Evolutionary conservation across 371 early-diverging fungal genomes (phyloP).

Genomic region (Mucor plumbeus): DNA sequence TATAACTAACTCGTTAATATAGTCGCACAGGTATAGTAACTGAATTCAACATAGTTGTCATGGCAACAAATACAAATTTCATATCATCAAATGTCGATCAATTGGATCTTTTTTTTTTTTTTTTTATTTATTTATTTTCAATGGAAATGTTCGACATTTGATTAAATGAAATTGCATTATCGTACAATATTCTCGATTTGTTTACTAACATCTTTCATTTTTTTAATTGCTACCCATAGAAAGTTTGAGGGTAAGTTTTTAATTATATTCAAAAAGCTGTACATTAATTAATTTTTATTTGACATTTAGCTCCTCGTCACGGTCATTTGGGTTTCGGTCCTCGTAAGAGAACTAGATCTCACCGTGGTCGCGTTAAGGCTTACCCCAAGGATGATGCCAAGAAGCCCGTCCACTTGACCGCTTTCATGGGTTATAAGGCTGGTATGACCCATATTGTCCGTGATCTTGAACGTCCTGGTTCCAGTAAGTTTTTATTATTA

Average conservation of each 20-base stretch:
- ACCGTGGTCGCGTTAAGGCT: constrained; percentile 97
- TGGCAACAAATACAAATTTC: background rate
- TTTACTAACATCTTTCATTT: constrained; percentile 6
- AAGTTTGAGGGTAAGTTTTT: constrained; percentile 27
- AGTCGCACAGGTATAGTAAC: constrained; percentile 34
- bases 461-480: constrained; percentile 97
- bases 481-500: constrained; percentile 42
- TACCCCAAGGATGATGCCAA: constrained; percentile 98
- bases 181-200: background rate
- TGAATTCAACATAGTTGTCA: background rate
- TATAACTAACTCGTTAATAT: constrained; percentile 14
- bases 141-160: background rate
- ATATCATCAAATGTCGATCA: background rate
- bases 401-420: constrained; percentile 98
- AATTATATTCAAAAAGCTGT: background rate
- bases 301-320: constrained; percentile 83
- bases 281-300: constrained; percentile 4
- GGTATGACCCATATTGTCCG: constrained; percentile 99
- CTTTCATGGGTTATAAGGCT: constrained; percentile 99
- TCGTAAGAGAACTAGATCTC: constrained; percentile 95
- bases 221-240: constrained; percentile 11
- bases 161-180: background rate
- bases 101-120: constrained; percentile 1
- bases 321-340: constrained; percentile 99
- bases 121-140: too few species aligned